Evolutionary conservation across 2,329 filamentous ascomycete species (phyloP).

Genomic region (Dothideomycetes sp.): DNA sequence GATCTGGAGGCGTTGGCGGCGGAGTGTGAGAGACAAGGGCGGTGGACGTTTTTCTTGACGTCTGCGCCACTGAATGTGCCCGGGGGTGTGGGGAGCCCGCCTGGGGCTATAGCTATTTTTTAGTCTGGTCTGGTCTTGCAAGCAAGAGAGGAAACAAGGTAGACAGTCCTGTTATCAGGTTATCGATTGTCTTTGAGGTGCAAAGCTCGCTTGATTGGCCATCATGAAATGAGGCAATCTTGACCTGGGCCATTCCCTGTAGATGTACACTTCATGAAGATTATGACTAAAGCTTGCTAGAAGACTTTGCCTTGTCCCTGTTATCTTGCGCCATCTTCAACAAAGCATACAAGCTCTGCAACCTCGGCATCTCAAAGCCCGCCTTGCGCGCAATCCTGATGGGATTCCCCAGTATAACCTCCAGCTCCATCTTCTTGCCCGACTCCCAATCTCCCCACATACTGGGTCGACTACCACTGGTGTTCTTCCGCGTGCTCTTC

Average conservation of each 20-base stretch:
- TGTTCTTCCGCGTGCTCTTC: slow-evolving; percentile 51
- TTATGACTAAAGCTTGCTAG: no score
- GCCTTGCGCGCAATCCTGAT: slow-evolving; percentile 51
- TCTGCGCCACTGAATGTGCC: background rate
- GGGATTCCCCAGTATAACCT: slow-evolving; percentile 63
- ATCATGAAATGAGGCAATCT: no score
- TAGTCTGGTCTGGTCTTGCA: no score
- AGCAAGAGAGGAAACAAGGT: no score
- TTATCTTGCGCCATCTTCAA: slow-evolving; percentile 50
- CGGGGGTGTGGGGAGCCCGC: background rate
- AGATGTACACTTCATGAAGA: no score
- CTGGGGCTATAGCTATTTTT: background rate
- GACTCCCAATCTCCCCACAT: slow-evolving; percentile 64
- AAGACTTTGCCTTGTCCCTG: slow-evolving; percentile 32
- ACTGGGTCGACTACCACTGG: slow-evolving; percentile 45
- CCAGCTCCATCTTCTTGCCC: slow-evolving; percentile 55
- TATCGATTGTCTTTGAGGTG: no score
- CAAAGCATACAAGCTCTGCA: slow-evolving; percentile 58
- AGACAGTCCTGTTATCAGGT: no score
- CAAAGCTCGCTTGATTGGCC: no score
- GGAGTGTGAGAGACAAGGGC: slow-evolving; percentile 30
- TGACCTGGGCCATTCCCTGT: no score
- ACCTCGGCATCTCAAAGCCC: slow-evolving; percentile 53
- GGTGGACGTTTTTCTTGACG: slow-evolving; percentile 1
- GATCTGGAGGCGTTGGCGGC: slow-evolving; percentile 45